A percentile compares a stretch with the other conserved stretches of the same genome.
Conservation (phyloP, 257 asterid genomes). For the Fraxinus quadrangulata region DNA sequence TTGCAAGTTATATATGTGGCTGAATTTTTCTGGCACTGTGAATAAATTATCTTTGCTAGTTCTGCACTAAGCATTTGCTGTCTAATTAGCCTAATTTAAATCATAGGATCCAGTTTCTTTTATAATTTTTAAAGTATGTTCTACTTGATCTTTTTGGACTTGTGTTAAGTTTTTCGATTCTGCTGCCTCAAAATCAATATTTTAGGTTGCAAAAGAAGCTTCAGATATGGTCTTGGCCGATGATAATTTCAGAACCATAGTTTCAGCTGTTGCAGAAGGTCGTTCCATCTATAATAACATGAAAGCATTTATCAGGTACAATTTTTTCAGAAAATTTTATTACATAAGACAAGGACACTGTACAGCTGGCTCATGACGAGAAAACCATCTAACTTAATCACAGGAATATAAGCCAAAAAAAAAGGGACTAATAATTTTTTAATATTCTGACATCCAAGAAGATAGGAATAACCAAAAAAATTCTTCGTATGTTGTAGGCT, state of each 20-base stretch:
- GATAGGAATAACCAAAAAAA: background rate
- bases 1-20: background rate
- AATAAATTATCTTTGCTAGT: background rate
- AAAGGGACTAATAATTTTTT: background rate
- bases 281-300: constrained; percentile 89
- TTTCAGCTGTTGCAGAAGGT: constrained; percentile 83
- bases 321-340: background rate
- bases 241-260: constrained; percentile 91
- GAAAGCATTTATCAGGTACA: constrained; percentile 91
- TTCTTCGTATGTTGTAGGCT: background rate
- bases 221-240: constrained; percentile 92
- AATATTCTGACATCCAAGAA: background rate
- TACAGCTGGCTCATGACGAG: background rate
- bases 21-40: background rate
- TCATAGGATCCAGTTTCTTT: background rate
- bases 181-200: background rate
- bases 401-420: background rate
- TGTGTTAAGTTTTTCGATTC: background rate
- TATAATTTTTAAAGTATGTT: background rate
- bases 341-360: background rate
- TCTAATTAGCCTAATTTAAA: background rate
- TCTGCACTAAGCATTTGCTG: background rate
- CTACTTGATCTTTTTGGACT: background rate
- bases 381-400: background rate
- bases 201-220: constrained; percentile 87